A percentile compares a stretch with the other conserved stretches of the same genome.
Evolutionary conservation across 148 eudicot species (phyloP).

Genomic region (Polygonum aviculare): DNA sequence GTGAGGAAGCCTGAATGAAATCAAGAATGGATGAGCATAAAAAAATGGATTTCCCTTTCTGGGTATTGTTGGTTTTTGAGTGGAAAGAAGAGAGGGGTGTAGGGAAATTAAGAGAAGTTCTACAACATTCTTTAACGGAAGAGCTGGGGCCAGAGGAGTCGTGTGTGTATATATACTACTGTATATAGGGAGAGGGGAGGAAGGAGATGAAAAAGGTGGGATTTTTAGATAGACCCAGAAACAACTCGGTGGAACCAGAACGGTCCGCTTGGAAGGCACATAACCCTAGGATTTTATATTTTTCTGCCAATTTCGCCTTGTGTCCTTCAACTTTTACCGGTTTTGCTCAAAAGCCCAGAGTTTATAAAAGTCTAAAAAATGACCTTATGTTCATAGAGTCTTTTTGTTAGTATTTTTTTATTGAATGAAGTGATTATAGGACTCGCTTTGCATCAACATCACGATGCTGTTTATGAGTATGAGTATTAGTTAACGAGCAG

Average conservation of each 20-base stretch:
- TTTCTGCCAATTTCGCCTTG: background rate
- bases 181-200: background rate
- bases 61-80: background rate
- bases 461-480: too few species aligned
- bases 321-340: background rate
- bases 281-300: background rate
- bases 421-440: too few species aligned
- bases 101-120: background rate
- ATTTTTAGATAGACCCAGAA: background rate
- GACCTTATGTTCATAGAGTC: too few species aligned
- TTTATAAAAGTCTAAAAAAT: too few species aligned
- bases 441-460: too few species aligned
- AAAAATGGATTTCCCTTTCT: background rate
- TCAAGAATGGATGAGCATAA: background rate
- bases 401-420: too few species aligned
- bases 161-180: background rate
- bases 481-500: too few species aligned
- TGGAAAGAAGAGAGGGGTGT: background rate
- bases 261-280: background rate
- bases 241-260: constrained; percentile 6
- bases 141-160: background rate
- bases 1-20: background rate
- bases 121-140: background rate
- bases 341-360: background rate
- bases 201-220: background rate